Conservation (phyloP, 768 basidiomycete species). For the Pleurotus pulmonarius region DNA sequence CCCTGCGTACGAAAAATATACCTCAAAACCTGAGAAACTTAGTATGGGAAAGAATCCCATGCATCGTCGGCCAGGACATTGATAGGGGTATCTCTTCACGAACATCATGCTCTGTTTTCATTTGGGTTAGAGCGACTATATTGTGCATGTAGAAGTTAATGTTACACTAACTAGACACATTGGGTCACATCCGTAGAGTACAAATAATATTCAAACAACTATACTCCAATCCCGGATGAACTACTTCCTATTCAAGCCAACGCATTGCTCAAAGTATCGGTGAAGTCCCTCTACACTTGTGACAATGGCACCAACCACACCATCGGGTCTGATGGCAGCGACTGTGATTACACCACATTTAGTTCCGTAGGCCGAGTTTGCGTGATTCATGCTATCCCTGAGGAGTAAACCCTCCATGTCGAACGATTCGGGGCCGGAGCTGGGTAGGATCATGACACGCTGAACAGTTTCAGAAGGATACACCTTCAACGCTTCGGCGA, state of each 20-base stretch:
- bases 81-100: background rate
- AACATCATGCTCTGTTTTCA: background rate
- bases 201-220: too few relatives aligned
- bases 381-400: conserved; percentile 23
- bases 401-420: conserved; percentile 12
- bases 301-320: conserved; percentile 37
- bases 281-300: conserved; percentile 24
- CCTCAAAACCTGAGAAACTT: conserved; percentile 2
- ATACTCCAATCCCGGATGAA: too few relatives aligned
- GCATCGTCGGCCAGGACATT: background rate
- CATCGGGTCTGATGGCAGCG: conserved; percentile 42
- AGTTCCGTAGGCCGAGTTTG: conserved; percentile 22
- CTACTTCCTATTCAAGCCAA: too few relatives aligned
- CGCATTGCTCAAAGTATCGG: conserved; percentile 27
- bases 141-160: background rate
- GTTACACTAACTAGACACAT: too few relatives aligned
- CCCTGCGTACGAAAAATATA: background rate
- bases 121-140: background rate
- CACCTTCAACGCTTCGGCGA: conserved; percentile 9
- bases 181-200: too few relatives aligned
- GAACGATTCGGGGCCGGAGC: background rate
- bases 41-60: conserved; percentile 6
- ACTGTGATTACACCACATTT: conserved; percentile 15
- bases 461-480: conserved; percentile 13
- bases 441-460: conserved; percentile 11